Evolutionary conservation across 805 yeast genomes (phyloP).

Genomic region (Citeromyces nyonsensis): DNA sequence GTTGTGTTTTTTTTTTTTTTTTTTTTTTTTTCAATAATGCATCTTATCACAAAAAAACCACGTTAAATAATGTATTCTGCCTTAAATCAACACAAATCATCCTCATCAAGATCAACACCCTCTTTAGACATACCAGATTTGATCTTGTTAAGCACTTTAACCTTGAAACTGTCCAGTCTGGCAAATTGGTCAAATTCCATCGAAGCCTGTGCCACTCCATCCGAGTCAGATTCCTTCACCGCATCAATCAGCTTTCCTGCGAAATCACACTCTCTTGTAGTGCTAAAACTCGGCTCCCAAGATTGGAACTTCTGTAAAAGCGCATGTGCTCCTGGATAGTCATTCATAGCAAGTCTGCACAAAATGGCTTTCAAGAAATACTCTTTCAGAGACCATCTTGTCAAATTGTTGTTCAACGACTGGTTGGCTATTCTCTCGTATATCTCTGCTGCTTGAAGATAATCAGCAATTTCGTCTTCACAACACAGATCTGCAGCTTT

Average conservation of each 20-base stretch:
- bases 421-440: slow-evolving; percentile 71
- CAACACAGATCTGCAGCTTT: slow-evolving; percentile 87
- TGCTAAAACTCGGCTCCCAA: slow-evolving; percentile 64
- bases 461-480: slow-evolving; percentile 41
- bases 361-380: slow-evolving; percentile 74
- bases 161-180: slow-evolving; percentile 84
- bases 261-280: slow-evolving; percentile 64
- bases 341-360: slow-evolving; percentile 68
- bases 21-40: too few relatives aligned
- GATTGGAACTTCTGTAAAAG: slow-evolving; percentile 44
- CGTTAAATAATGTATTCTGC: too few relatives aligned
- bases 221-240: slow-evolving; percentile 69
- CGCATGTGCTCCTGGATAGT: slow-evolving; percentile 73
- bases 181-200: slow-evolving; percentile 78
- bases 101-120: slow-evolving; percentile 16
- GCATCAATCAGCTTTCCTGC: slow-evolving; percentile 53
- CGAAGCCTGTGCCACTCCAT: slow-evolving; percentile 56
- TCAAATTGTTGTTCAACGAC: slow-evolving; percentile 55
- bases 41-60: too few relatives aligned
- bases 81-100: slow-evolving; percentile 15
- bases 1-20: too few relatives aligned
- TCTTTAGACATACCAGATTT: slow-evolving; percentile 27
- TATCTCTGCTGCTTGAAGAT: slow-evolving; percentile 56
- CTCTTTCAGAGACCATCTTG: slow-evolving; percentile 89
- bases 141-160: slow-evolving; percentile 67